Percentiles rank a stretch among this genome's conserved stretches.
phyloP scores from a whole-genome alignment of 2,329 filamentous ascomycete species.

The Pleoardoris graminearum region DNA sequence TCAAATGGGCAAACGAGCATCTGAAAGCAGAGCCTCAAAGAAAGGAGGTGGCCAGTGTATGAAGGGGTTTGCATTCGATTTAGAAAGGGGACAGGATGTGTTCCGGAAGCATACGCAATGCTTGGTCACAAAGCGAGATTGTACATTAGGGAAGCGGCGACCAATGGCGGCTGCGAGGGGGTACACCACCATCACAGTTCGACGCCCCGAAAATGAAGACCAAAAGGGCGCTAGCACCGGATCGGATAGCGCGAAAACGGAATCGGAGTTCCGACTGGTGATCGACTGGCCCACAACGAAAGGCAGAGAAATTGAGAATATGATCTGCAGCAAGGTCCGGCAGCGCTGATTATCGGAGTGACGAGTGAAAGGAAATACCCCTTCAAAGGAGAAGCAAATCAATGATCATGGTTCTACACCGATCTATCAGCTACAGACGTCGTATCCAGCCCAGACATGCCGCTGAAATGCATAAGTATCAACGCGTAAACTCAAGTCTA shows the following conservation, averaged over 20 bases:
- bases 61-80: no score
- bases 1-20: not conserved
- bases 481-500: not conserved
- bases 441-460: not conserved
- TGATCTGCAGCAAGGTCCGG: not conserved
- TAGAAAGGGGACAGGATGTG: not conserved
- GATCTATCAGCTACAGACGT: not conserved
- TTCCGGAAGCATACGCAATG: not conserved
- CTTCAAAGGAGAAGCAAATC: not conserved
- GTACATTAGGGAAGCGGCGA: not conserved
- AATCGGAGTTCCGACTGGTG: not conserved
- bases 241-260: not conserved
- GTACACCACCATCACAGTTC: no score
- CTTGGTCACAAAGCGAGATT: not conserved
- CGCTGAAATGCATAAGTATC: slow-evolving; percentile 6
- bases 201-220: not conserved
- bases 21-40: not conserved
- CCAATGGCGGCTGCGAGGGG: not conserved
- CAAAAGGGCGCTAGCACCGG: not conserved
- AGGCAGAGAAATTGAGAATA: not conserved
- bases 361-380: not conserved
- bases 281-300: not conserved
- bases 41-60: no score
- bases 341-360: not conserved
- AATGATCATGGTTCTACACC: not conserved